Evolutionary conservation across 139 green algal genomes (phyloP).

Genomic region (Chlamydomonas schloesseri): DNA sequence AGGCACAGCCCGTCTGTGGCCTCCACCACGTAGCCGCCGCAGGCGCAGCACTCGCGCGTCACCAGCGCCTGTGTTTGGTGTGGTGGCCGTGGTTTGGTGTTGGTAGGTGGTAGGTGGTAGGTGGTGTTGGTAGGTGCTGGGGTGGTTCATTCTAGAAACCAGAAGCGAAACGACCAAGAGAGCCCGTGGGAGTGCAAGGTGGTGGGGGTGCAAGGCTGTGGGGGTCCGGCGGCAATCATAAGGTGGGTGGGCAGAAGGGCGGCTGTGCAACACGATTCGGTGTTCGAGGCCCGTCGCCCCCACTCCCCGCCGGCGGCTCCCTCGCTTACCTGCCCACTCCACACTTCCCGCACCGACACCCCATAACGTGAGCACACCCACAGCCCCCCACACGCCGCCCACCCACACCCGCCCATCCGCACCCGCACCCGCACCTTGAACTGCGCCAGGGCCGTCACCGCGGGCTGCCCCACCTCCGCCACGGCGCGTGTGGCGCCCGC

Average conservation of each 20-base stretch:
- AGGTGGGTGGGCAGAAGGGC: no score
- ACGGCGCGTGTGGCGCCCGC: conserved; percentile 18
- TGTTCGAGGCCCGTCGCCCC: no score
- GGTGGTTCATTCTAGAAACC: no score
- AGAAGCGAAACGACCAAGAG: no score
- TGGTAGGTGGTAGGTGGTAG: neutral
- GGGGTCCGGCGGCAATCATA: no score
- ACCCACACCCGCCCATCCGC: neutral
- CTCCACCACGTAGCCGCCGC: conserved; percentile 41
- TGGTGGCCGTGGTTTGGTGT: neutral
- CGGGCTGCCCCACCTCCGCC: conserved; percentile 35
- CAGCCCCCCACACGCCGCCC: neutral
- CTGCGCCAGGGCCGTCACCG: conserved; percentile 23
- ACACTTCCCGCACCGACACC: no score
- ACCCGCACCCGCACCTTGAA: conserved; percentile 25
- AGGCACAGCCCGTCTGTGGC: conserved; percentile 37
- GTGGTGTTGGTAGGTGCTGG: neutral
- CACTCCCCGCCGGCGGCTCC: no score
- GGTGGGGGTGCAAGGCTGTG: no score
- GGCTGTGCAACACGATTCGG: no score
- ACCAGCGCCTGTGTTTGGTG: neutral
- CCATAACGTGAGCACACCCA: neutral
- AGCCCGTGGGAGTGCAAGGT: no score
- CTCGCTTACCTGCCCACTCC: no score
- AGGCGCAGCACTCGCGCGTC: conserved; percentile 3